Evolutionary conservation across 2,329 filamentous ascomycete species (phyloP).

Genomic region (Aspergillus niger): DNA sequence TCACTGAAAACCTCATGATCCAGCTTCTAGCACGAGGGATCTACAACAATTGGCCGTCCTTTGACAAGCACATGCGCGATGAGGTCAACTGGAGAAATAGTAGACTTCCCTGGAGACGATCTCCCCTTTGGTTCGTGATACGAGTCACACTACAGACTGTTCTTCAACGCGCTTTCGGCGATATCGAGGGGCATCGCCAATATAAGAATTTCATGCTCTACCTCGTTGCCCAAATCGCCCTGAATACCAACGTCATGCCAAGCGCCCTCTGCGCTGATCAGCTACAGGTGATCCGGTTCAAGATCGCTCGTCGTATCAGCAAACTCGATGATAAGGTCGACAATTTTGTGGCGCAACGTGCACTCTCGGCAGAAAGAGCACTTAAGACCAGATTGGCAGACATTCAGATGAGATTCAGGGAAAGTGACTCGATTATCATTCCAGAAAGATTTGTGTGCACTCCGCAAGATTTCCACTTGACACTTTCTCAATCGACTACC

Average conservation of each 20-base stretch:
- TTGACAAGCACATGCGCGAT: constrained; percentile 56
- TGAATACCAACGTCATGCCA: constrained; percentile 19
- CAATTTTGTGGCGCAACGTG: constrained; percentile 15
- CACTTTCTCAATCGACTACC: background rate
- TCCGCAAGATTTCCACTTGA: background rate
- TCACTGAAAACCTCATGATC: constrained; percentile 54
- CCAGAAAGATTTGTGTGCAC: background rate
- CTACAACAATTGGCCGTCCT: constrained; percentile 20
- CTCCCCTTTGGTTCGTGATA: constrained; percentile 57
- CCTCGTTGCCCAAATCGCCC: constrained; percentile 45
- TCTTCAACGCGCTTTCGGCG: constrained; percentile 20
- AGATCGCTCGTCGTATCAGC: constrained; percentile 45
- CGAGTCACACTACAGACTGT: constrained; percentile 53
- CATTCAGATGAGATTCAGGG: background rate
- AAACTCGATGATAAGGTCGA: constrained; percentile 40
- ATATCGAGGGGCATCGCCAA: constrained; percentile 11
- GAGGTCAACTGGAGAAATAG: constrained; percentile 49
- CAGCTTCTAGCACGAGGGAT: constrained; percentile 47
- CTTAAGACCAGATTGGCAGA: constrained; percentile 1
- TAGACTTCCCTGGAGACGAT: constrained; percentile 52
- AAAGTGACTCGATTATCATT: background rate
- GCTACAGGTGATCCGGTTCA: constrained; percentile 46
- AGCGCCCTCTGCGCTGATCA: constrained; percentile 29
- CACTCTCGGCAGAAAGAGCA: background rate
- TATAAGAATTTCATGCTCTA: constrained; percentile 59